Evolutionary conservation across 2,329 filamentous ascomycete species (phyloP).

Genomic region (Colletotrichum sp.): DNA sequence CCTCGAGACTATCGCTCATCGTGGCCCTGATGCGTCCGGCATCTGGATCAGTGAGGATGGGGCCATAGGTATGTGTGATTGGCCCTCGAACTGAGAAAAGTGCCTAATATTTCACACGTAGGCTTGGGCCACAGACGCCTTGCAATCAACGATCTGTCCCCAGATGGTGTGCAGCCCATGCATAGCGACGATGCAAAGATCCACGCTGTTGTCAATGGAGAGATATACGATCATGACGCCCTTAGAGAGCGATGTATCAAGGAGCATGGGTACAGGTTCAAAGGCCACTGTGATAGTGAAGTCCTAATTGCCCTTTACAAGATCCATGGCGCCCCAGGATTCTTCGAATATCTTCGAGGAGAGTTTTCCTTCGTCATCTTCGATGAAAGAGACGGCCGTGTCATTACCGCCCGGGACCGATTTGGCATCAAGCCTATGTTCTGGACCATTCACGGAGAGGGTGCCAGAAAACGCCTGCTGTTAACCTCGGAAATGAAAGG

Average conservation of each 20-base stretch:
- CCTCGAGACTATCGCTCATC: slow-evolving; percentile 27
- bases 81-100: neutral
- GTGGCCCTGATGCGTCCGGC: slow-evolving; percentile 33
- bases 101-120: neutral
- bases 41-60: slow-evolving; percentile 27
- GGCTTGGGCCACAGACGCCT: slow-evolving; percentile 54
- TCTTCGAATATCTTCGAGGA: slow-evolving; percentile 49
- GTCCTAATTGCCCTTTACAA: slow-evolving; percentile 58
- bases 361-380: slow-evolving; percentile 60
- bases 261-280: slow-evolving; percentile 46
- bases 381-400: slow-evolving; percentile 40
- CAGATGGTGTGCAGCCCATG: slow-evolving; percentile 50
- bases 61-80: neutral
- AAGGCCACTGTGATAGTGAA: slow-evolving; percentile 53
- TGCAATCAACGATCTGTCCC: slow-evolving; percentile 55
- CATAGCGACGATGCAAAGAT: slow-evolving; percentile 38
- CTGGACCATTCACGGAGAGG: slow-evolving; percentile 39
- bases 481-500: slow-evolving; percentile 60
- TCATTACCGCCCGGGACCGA: slow-evolving; percentile 56
- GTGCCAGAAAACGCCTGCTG: slow-evolving; percentile 37
- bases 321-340: slow-evolving; percentile 42
- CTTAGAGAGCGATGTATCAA: slow-evolving; percentile 40
- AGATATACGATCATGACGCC: slow-evolving; percentile 58
- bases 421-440: slow-evolving; percentile 65
- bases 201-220: slow-evolving; percentile 63